phyloP scores from a whole-genome alignment of 2,329 filamentous ascomycete species.

The Thelonectria olida region DNA sequence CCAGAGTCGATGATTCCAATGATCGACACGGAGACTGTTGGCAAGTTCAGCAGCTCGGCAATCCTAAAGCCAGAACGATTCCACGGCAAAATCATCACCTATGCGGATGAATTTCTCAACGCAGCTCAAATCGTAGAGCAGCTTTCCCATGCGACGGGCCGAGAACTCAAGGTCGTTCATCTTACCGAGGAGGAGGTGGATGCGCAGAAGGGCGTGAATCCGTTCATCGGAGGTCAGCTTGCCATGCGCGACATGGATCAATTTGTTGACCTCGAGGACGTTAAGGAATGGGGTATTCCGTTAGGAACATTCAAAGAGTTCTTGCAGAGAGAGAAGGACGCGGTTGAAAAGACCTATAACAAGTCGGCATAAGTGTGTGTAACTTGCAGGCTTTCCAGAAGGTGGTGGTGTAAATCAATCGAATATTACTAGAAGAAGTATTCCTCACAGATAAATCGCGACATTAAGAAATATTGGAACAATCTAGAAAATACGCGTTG shows the following conservation, averaged over 20 bases:
- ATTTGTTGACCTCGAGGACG: constrained; percentile 48
- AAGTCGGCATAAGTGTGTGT: neutral
- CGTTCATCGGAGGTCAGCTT: constrained; percentile 50
- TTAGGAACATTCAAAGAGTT: constrained; percentile 55
- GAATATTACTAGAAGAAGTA: no score
- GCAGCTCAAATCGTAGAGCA: constrained; percentile 47
- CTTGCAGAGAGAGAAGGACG: constrained; percentile 50
- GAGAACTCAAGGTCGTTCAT: constrained; percentile 48
- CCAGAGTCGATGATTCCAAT: constrained; percentile 51
- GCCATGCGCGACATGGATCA: constrained; percentile 45
- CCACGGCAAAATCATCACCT: constrained; percentile 47
- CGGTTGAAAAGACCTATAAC: constrained; percentile 42
- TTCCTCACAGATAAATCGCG: no score
- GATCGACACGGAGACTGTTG: constrained; percentile 59
- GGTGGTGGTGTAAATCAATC: neutral
- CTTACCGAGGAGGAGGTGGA: constrained; percentile 53
- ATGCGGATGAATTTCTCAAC: constrained; percentile 52
- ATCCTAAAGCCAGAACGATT: constrained; percentile 54
- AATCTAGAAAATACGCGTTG: neutral
- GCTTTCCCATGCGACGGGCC: constrained; percentile 46
- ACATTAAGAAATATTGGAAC: no score
- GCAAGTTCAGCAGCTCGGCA: constrained; percentile 53
- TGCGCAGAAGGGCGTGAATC: constrained; percentile 45
- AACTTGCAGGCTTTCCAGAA: neutral
- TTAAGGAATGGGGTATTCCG: constrained; percentile 50